These are phyloP conservation scores for Petunia axillaris DNA, from an alignment of 257 asterid genomes.

Conservation along the genomic window DNA sequence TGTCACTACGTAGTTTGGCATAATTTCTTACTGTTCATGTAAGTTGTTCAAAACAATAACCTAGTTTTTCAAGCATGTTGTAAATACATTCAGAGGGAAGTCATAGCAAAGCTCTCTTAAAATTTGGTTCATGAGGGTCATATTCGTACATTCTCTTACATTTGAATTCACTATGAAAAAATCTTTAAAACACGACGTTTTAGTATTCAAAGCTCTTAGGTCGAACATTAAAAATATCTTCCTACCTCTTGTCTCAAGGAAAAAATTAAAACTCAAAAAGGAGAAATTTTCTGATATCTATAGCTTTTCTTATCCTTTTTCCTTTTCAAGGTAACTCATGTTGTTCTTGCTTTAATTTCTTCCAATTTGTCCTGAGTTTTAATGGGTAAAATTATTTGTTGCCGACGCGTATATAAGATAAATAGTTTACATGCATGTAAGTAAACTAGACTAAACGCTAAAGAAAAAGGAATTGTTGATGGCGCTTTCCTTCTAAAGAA, in stretches of 20 bases:
- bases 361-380: too few species aligned
- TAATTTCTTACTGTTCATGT: not conserved
- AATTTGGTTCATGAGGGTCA: not conserved
- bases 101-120: not conserved
- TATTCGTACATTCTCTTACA: not conserved
- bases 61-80: not conserved
- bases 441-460: too few species aligned
- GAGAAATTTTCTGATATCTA: too few species aligned
- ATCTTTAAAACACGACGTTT: not conserved
- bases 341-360: too few species aligned
- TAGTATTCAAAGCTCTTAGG: not conserved
- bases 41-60: not conserved
- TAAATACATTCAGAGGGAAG: not conserved
- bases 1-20: not conserved
- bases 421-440: too few species aligned
- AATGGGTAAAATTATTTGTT: too few species aligned
- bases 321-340: too few species aligned
- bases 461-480: too few species aligned
- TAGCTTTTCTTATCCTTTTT: too few species aligned
- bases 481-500: not conserved
- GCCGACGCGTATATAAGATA: too few species aligned
- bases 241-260: not conserved
- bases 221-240: not conserved
- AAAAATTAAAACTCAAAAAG: too few species aligned
- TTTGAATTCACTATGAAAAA: not conserved